A percentile compares a stretch with the other conserved stretches of the same genome.
These are phyloP conservation scores for Batkoa obscura DNA, from an alignment of 371 early-diverging fungal species.

Conservation along the genomic window DNA sequence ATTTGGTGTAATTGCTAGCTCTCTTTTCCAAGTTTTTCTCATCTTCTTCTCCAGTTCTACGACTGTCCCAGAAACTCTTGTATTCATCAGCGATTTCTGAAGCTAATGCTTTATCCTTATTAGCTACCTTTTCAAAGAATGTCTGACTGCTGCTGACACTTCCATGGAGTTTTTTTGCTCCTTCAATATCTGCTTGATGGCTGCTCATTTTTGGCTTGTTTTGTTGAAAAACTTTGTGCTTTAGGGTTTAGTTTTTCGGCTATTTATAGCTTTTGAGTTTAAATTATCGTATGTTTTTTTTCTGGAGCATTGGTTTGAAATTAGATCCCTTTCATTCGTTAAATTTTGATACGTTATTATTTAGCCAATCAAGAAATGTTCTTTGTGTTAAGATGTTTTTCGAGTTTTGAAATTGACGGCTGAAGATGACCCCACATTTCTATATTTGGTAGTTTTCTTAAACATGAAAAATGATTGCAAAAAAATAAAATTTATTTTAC, in stretches of 20 bases:
- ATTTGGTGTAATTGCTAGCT: constrained; percentile 33
- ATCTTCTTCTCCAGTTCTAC: constrained; percentile 22
- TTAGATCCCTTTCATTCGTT: too few species aligned
- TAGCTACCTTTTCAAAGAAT: constrained; percentile 22
- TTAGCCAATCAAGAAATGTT: too few species aligned
- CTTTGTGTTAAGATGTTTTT: too few species aligned
- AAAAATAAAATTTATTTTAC: too few species aligned
- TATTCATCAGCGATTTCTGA: constrained; percentile 34
- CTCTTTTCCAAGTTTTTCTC: constrained; percentile 15
- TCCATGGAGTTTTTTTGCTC: constrained; percentile 3
- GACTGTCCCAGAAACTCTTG: constrained; percentile 35
- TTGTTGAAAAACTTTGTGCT: constrained; percentile 23
- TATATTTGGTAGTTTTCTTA: too few species aligned
- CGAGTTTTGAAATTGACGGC: too few species aligned
- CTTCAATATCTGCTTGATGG: constrained; percentile 4
- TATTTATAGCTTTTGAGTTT: too few species aligned
- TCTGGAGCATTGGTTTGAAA: too few species aligned
- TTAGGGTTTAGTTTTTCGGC: constrained; percentile 37
- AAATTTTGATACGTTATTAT: too few species aligned
- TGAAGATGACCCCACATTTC: too few species aligned
- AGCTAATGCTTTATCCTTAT: constrained; percentile 32
- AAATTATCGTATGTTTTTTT: too few species aligned
- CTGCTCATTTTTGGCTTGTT: background rate
- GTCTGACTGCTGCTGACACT: background rate
- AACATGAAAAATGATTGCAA: too few species aligned